Evolutionary conservation across 345 rosid genomes (phyloP).

Genomic region (Salix brachista): DNA sequence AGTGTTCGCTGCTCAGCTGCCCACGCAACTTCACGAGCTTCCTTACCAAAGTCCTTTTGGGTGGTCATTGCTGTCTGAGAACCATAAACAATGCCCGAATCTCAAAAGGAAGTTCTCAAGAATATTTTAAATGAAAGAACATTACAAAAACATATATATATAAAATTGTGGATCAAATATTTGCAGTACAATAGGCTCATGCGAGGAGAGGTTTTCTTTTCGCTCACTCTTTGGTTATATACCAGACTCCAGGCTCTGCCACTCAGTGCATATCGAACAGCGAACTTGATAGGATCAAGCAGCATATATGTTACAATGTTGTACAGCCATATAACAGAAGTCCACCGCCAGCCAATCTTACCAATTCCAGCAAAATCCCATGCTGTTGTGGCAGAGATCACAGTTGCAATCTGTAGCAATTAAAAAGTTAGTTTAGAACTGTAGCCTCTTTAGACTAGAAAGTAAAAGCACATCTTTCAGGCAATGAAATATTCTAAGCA

Average conservation of each 20-base stretch:
- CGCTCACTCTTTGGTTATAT: conserved; percentile 58
- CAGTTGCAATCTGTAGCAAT: conserved; percentile 55
- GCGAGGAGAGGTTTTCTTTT: not conserved
- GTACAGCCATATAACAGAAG: conserved; percentile 71
- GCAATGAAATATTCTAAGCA: not conserved
- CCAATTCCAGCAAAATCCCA: conserved; percentile 63
- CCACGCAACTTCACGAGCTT: conserved; percentile 58
- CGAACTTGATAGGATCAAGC: conserved; percentile 85
- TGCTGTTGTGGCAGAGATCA: conserved; percentile 49
- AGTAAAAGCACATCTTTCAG: not conserved
- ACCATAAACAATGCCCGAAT: not conserved
- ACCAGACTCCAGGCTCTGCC: conserved; percentile 73
- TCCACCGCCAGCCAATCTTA: conserved; percentile 76
- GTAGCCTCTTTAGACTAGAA: not conserved
- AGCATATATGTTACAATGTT: conserved; percentile 56
- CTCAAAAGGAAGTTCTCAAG: not conserved
- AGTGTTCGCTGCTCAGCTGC: conserved; percentile 56
- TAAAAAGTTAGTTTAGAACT: not conserved
- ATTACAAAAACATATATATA: too few species aligned
- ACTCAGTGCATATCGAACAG: conserved; percentile 66
- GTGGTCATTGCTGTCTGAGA: conserved; percentile 52
- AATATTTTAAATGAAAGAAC: not conserved
- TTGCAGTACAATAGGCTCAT: not conserved
- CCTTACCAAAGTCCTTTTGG: conserved; percentile 59
- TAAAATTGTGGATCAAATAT: too few species aligned